Percentiles rank a stretch among this genome's conserved stretches.
phyloP scores from a whole-genome alignment of 1,284 basidiomycete genomes.

The Chalciporus sp. region DNA sequence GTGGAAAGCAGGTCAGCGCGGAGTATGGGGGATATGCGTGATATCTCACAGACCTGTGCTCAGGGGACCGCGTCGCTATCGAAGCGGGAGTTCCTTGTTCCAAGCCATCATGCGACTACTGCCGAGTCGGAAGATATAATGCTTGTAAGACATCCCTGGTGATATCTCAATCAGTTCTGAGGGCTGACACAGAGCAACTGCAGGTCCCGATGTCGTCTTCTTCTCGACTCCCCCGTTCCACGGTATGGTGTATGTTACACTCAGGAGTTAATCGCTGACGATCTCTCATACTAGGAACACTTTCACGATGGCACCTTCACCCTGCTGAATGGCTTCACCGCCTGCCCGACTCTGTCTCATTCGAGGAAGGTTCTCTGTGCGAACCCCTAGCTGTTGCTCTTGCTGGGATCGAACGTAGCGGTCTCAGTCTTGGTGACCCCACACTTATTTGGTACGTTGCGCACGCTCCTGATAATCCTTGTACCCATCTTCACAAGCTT shows the following conservation, averaged over 20 bases:
- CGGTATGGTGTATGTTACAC: constrained; percentile 36
- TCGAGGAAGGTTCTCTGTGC: constrained; percentile 65
- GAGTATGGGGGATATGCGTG: background rate
- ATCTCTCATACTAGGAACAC: constrained; percentile 44
- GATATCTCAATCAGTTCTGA: background rate
- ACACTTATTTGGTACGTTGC: constrained; percentile 53
- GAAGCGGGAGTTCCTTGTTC: constrained; percentile 67
- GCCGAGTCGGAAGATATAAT: constrained; percentile 62
- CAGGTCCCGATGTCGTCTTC: constrained; percentile 58
- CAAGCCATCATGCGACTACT: constrained; percentile 56
- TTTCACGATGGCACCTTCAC: constrained; percentile 63
- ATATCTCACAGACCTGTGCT: background rate
- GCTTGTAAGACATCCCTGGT: constrained; percentile 41
- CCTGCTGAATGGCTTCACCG: constrained; percentile 67
- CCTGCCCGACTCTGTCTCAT: constrained; percentile 58
- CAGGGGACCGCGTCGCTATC: constrained; percentile 65
- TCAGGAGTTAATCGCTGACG: background rate
- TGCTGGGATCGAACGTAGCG: constrained; percentile 62
- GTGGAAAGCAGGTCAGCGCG: constrained; percentile 52
- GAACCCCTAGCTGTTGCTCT: constrained; percentile 64
- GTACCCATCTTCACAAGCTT: constrained; percentile 7
- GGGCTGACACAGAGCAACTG: constrained; percentile 8
- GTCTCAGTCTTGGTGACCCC: constrained; percentile 61
- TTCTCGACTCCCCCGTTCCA: constrained; percentile 70
- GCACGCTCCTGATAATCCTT: background rate